Base-by-base conservation (phyloP, 208 protist species). In the Leishmania aethiopica region DNA sequence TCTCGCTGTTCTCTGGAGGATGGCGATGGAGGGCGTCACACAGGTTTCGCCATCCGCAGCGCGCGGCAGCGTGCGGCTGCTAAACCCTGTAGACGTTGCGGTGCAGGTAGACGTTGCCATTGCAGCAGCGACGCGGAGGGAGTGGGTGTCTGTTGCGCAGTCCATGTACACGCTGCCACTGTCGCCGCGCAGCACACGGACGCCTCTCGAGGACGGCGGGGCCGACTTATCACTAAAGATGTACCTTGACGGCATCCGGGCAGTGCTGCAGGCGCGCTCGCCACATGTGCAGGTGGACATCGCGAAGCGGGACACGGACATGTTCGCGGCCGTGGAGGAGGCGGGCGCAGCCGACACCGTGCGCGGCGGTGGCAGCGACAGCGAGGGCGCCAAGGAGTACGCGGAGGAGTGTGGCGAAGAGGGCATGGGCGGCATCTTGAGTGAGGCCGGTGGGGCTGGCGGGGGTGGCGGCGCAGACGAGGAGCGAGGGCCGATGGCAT, bases 101-200 rank as follows among this genome's bases (percentile, higher is more conserved):
- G 59, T 77, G 15, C 84, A 89, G 55, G 84, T 90, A 25, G 91
- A 94, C 77, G 67, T 75, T 13, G 89, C 91, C 19, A 78, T 82
- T 11, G 78, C 78, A 17, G 76, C 75, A 25, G 75, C 79, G 4
- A 87, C 85, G 1, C 87, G 89, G 51, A 60, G 75, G 42, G 73
- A 66, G 19, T 94, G 91, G 89, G 75, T 84, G 66, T 69, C 49
- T 59, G 69, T 88, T 37, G 88, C 86, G 3, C 79, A 84, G 62
- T 62, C 71, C 13, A 64, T 86, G 55, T 59, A 87, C 62, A 32
- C 77, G 57, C 42, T 72, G 22, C 76, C 75, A n/a, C 70, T 70
- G 7, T 57, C 82, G 32, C 25, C 40, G 59, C 57, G 55, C 49
- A 49, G 69, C 22, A 28, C 28, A 35, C 22, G 15, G 25, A 53